Evolutionary conservation across 148 eudicot genomes (phyloP), one percentile per base, ranked within the genome.

Genomic region (Amaranthus palmeri): DNA sequence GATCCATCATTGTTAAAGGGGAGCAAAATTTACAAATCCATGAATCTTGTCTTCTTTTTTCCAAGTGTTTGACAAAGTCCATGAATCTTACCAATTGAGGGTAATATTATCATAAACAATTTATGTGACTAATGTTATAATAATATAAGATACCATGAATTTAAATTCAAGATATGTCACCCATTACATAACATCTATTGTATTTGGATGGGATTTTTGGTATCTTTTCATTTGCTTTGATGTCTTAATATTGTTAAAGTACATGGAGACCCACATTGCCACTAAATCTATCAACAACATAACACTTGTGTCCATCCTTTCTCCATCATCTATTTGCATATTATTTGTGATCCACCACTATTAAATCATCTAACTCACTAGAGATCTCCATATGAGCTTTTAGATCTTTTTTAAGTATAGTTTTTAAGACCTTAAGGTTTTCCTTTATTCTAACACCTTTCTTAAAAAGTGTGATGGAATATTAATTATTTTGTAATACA

Each of bases 221-320:
- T 40, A 51, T 36, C n/a, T 15, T 61, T 9, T 11, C 36, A 43
- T 67, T 78, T 57, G 50, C 25, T 72, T 69, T 68, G 59, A 69
- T 45, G 15, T 56, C 44, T 6, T 8, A 25, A 25, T 25, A 25
- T 45, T 59, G 7, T 12, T 9, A 0, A 14, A 63, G 74, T 64
- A 69, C 78, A 73, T 14, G 58, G 50, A 68, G 81, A 79, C 81
- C 81, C 81, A 78, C 81, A 63, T 49, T 69, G 73, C 61, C 47
- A 3, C 57, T 41, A 36, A 15, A 41, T 48, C 48, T 60, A 68
- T 52, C 58, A 48, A 61, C 68, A 54, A 62, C 8, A 74, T 59
- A 68, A 73, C 77, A 73, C 0, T 67, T 2, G 8, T 63, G 77
- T 54, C 65, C 65, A 48, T 51, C 66, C 36, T 69, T 67, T 40